Base-by-base conservation (phyloP, 371 early-diverging fungal genomes). In the Mortierella sp. region DNA sequence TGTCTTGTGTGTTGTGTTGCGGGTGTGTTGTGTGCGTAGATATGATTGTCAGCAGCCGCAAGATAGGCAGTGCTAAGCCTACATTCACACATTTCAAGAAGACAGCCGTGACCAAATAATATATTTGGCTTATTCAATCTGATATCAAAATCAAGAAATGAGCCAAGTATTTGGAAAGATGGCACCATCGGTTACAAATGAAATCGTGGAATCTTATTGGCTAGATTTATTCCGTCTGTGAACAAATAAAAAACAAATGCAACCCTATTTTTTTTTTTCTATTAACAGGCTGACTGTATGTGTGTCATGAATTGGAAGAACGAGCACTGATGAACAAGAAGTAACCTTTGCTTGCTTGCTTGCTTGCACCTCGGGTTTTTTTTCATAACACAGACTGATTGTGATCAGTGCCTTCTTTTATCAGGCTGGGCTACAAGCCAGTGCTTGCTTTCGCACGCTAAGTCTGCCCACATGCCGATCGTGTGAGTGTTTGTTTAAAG, bases 111-210 rank as follows among this genome's bases (percentile, higher is more conserved):
- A n/a, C n/a, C n/a, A n/a, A n/a, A n/a, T n/a, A 43, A 43, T 11
- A 14, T 43, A 43, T 43, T 54, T 43, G 51, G 2, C 10, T 37
- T 30, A 8, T 52, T 52, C 65, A 32, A 52, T 24, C 45, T 11
- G 16, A 24, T 45, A 22, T 61, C 30, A 20, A 47, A 39, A 24
- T 20, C 43, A 16, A 37, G 40, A 49, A 62, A 78, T 78, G 73
- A 78, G 74, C 75, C 66, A 79, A 67, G 61, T 28, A 62, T 52
- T 28, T 35, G 54, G 64, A 30, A 49, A 20, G 66, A 79, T 79
- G 79, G 71, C 79, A 70, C 71, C 79, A 79, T 79, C 79, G 79
- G 62, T 62, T 70, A 14, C 65, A 28, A 30, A n/a, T 49, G 18
- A 60, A 67, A 58, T 67, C 54, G 14, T 22, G 58, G 49, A 51